Evolutionary conservation across 192 early-diverging fungal genomes (phyloP), one percentile per base, ranked within the genome.

Genomic region (Rhizophagus clarus): DNA sequence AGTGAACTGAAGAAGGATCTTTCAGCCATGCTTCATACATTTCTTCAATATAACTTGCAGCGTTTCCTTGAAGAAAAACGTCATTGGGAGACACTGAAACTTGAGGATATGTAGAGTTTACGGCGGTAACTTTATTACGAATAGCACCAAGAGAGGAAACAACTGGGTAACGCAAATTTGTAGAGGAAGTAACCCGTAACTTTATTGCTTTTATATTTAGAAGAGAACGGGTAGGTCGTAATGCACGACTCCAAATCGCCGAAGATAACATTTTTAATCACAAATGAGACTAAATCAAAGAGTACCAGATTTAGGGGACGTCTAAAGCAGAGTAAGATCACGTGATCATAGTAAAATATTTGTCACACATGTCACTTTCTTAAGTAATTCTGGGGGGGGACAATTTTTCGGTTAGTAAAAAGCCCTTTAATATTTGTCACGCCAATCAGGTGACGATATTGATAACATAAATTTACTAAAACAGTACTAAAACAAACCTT

Each of bases 11-110:
- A 60, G 85, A 86, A 17, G 98, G 97, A 79, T 99, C 95, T 81
- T 89, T 89, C 40, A 90, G 88, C 94, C 97, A 99, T 31, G 96
- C 95, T 73, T 89, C 87, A 89, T 97, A 98, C 96, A 98, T 98
- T 68, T 97, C 94, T 82, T 97, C 96, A 84, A 99, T 91, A 83
- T 98, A 98, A 69, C 87, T 85, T 32, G 93, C 92, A 62, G 94
- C 92, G 77, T 90, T 92, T 62, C 96, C 95, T 82, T 94, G 94
- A 69, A 97, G 85, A 87, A 99, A 99, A 62, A 85, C 91, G 80
- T 95, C 94, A 81, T 88, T 91, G 24, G 93, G 82, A 40, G 89
- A 47, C 20, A 89, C 24, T 89, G 90, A 28, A 81, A 34, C 8
- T 83, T 81, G 56, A 81, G 56, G 74, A 63, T 61, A 74, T 67